Evolutionary conservation across 495 filamentous ascomycete genomes (phyloP), one percentile per base, ranked within the genome.

Genomic region (Penicillium dipodomyicola): DNA sequence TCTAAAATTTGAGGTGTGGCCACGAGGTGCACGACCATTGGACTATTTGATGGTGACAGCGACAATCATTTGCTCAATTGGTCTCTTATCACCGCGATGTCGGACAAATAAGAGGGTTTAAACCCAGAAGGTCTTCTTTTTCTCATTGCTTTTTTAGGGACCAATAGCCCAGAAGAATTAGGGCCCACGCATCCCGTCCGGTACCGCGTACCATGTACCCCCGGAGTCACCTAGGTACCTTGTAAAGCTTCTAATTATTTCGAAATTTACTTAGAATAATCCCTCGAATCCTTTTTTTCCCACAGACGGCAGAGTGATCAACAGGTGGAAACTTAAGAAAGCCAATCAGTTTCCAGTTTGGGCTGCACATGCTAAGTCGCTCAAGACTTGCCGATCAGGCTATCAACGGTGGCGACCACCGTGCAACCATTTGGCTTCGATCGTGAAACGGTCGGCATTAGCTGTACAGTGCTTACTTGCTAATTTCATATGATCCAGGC

Each of bases 371-470:
- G 41, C 52, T 17, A 43, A 49, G 57, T 63, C 58, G 58, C 64
- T 64, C 54, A 59, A 32, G 35, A 58, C 51, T 55, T 57, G 46
- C 59, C 57, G 56, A 65, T 65, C 65, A 54, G 44, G 35, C 58
- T 58, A 65, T 65, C 56, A 67, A 62, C 62, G 59, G 65, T 65
- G 65, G 62, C 65, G 22, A 63, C 41, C 27, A 61, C 56, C 49
- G 59, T 65, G 50, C 60, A 49, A 62, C 57, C 49, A 49, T 43
- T 49, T 48, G 45, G 17, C 23, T 37, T 39, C 53, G 32, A 68
- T 68, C 61, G 54, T 64, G 57, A 62, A 69, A 69, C 66, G 48
- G 64, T 60, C 66, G 63, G 59, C 50, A 67, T 64, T 64, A 54
- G 65, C 44, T 51, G 27, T 52, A 32, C 49, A 33, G 12, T 41